Evolutionary conservation across 2,329 filamentous ascomycete species (phyloP), one percentile per base, ranked within the genome.

Genomic region (Phaeosphaeria sp.): DNA sequence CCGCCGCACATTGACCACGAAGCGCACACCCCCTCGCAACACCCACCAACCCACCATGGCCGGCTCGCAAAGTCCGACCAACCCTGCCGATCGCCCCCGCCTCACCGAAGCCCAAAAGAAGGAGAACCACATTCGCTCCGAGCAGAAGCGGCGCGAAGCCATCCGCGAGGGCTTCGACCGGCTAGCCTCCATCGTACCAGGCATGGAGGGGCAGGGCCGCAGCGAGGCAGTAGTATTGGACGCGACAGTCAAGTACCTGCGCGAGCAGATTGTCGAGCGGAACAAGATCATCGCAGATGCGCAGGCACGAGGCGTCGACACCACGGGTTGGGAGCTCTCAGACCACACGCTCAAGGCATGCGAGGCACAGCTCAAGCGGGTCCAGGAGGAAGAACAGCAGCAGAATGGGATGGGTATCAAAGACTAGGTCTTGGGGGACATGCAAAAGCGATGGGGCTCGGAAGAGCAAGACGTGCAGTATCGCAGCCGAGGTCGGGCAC

Each of bases 131-230:
- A 91, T 91, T 66, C 85, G 86, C 22, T 90, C 87, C 4, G 85
- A 87, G 74, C 84, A 86, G 69, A 87, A 90, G 77, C 86, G 88
- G 36, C 86, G 88, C 45, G 85, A 88, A 56, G 91, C 90, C 15
- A 96, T 97, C 64, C 86, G 93, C 47, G 88, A 91, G 57, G 91
- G 91, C 55, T 96, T 96, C 74, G 92, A 96, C 75, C 86, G 88
- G 33, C 84, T 97, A 24, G 91, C 91, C 17, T 86, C 89, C 52
- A 83, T 96, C 30, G 91, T 96, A 1, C 93, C 93, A 0, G 92
- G 91, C 0, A 83, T 96, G 52, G 86, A 91, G 68, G 93, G 93
- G 0, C 90, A 93, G 71, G 93, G 91, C 1, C 87, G 92, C 46
- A 95, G 91, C 63, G 93, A 97, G 76, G 91, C 91, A 25, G 83